Evolutionary conservation across 1,284 basidiomycete genomes (phyloP), one percentile per base, ranked within the genome.

Genomic region (Boletellus deceptivus): DNA sequence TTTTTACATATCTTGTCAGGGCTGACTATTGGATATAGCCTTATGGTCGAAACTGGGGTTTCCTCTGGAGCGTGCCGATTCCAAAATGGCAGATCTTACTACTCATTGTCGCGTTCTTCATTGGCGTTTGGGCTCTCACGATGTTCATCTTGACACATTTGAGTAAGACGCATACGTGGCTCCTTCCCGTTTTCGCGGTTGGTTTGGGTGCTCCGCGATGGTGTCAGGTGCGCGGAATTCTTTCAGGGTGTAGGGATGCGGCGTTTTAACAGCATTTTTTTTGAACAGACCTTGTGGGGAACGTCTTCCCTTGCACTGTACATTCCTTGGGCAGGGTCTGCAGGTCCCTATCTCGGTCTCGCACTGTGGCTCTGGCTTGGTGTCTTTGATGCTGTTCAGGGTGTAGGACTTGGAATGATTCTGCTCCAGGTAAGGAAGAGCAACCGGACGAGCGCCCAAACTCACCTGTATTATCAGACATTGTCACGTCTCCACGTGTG

Each of bases 291-390:
- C 80, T 67, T 92, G 31, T 92, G 89, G 89, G 89, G 90, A 57
- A 91, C 89, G 8, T 91, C 89, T 9, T 91, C 87, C n/a, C 76
- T 91, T 25, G 89, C 88, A 3, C 69, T 93, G 20, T 96, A 95
- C 67, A 86, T 95, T 53, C 92, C 93, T 14, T 96, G 93, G 93
- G 93, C 87, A 9, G 91, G 93, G 14, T 65, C 63, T 11, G 82
- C 78, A 8, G 93, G 93, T 17, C 91, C 93, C 18, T 95, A 93
- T 68, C 82, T 95, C 53, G 89, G 89, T 45, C 80, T 91, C 29
- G 89, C 86, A 29, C 72, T 95, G 31, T 96, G 93, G 93, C 76
- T 96, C 36, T 96, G 93, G 93, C 79, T 96, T 13, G 93, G 92
- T 64, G 93, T 96, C 35, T 76, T 96, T 43, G 93, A 93, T 68